A percentile compares a stretch with the other conserved stretches of the same genome.
These are phyloP conservation scores for carrot (Daucus carota) DNA, from an alignment of 129 eudicot genomes.

Conservation along the genomic window DNA sequence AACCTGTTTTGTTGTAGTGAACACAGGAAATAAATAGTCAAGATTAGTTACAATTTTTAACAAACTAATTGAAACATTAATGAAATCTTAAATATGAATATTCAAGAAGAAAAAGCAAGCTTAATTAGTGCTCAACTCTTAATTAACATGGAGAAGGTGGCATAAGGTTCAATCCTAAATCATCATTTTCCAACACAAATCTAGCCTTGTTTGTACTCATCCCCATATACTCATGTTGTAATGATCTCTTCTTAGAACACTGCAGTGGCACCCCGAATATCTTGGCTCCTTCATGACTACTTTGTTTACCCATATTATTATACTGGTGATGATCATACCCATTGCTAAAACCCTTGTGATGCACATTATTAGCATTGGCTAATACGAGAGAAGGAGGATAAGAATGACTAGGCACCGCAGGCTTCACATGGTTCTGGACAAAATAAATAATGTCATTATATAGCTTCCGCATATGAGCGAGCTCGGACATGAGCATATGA, in stretches of 20 bases:
- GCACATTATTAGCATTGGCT: conserved; percentile 17
- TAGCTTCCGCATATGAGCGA: conserved; percentile 82
- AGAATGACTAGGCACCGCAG: conserved; percentile 52
- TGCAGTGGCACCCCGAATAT: conserved; percentile 74
- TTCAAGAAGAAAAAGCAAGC: not conserved
- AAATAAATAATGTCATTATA: conserved; percentile 90
- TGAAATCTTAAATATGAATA: not conserved
- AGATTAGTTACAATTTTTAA: not conserved
- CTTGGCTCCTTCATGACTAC: conserved; percentile 32
- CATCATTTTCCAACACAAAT: conserved; percentile 70
- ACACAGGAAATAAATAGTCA: not conserved
- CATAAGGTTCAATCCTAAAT: conserved; percentile 91
- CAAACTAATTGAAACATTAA: not conserved
- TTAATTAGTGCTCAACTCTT: not conserved
- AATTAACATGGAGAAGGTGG: conserved; percentile 44
- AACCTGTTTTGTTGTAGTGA: too few relatives aligned
- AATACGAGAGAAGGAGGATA: conserved; percentile 34
- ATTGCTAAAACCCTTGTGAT: conserved; percentile 19
- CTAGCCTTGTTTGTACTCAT: conserved; percentile 46
- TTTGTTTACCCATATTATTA: conserved; percentile 6
- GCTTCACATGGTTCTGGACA: conserved; percentile 88
- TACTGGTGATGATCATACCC: conserved; percentile 12
- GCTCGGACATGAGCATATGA: conserved; percentile 73
- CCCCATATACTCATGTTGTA: conserved; percentile 22
- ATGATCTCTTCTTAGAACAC: conserved; percentile 69